phyloP scores from a whole-genome alignment of 495 filamentous ascomycete species.

The Hypomontagnella monticulosa region DNA sequence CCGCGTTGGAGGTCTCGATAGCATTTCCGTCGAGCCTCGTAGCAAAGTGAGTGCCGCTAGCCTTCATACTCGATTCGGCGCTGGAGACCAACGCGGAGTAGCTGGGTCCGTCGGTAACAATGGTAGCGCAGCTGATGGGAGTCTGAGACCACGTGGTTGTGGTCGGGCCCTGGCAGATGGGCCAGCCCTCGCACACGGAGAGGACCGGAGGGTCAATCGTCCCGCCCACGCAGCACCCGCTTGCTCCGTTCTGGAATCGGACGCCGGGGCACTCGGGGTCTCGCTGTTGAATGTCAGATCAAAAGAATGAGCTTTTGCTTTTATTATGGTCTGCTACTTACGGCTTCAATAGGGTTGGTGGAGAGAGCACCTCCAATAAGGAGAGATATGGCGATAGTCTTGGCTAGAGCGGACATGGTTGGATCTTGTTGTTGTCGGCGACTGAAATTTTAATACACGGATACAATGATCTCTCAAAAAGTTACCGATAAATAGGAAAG shows the following conservation, averaged over 20 bases:
- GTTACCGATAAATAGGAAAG: no score
- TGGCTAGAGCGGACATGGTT: constrained; percentile 1
- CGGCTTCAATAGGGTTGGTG: neutral
- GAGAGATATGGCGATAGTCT: neutral
- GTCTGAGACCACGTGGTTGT: constrained; percentile 2
- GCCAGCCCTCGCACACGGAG: constrained; percentile 15
- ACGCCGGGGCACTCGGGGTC: constrained; percentile 2
- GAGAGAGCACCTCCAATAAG: neutral
- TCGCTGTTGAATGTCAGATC: neutral
- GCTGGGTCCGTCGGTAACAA: constrained; percentile 7
- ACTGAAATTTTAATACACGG: no score
- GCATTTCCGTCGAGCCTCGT: neutral
- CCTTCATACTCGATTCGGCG: constrained; percentile 1
- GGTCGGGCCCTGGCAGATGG: constrained; percentile 6
- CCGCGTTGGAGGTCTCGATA: neutral
- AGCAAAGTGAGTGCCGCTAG: neutral
- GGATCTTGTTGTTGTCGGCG: neutral
- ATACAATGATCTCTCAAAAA: neutral
- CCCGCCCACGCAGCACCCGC: constrained; percentile 19
- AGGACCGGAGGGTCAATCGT: neutral
- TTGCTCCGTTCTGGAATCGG: neutral
- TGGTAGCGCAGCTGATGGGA: constrained; percentile 8
- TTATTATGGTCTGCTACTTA: neutral
- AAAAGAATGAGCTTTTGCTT: neutral
- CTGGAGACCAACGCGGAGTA: neutral